Conservation (phyloP, 345 rosid genomes). For the Melastoma malabathricum region DNA sequence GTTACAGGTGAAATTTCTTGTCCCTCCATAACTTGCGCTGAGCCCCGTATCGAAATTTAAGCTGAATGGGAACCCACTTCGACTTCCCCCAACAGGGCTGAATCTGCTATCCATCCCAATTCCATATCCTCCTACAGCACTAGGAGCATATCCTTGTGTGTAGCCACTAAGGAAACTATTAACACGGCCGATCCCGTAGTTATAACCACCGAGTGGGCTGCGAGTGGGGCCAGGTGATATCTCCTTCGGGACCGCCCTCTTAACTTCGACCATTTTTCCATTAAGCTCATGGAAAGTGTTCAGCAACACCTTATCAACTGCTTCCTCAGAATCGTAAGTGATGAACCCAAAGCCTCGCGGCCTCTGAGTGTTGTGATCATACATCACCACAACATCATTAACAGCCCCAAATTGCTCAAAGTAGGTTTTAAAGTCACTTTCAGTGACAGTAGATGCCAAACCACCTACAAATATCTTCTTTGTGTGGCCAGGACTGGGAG, state of each 20-base stretch:
- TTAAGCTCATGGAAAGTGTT: slow-evolving; percentile 67
- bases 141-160: slow-evolving; percentile 48
- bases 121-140: slow-evolving; percentile 50
- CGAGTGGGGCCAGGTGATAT: slow-evolving; percentile 66
- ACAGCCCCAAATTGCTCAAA: slow-evolving; percentile 71
- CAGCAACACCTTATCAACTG: slow-evolving; percentile 50
- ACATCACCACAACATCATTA: slow-evolving; percentile 74
- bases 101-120: slow-evolving; percentile 57
- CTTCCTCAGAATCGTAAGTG: slow-evolving; percentile 66
- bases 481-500: slow-evolving; percentile 59
- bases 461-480: slow-evolving; percentile 77
- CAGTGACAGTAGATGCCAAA: slow-evolving; percentile 69
- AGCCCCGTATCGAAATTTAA: slow-evolving; percentile 48
- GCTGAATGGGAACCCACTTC: slow-evolving; percentile 50
- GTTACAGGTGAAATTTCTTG: slow-evolving; percentile 35
- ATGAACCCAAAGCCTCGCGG: slow-evolving; percentile 75
- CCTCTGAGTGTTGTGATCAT: slow-evolving; percentile 75
- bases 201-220: slow-evolving; percentile 56
- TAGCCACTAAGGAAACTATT: slow-evolving; percentile 50
- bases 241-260: slow-evolving; percentile 75
- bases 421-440: slow-evolving; percentile 56
- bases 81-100: slow-evolving; percentile 40
- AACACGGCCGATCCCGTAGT: slow-evolving; percentile 44
- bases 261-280: slow-evolving; percentile 73
- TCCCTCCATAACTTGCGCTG: slow-evolving; percentile 36